Base-by-base conservation (phyloP, 2,329 filamentous ascomycete species). In the Paradendryphiella salina region DNA sequence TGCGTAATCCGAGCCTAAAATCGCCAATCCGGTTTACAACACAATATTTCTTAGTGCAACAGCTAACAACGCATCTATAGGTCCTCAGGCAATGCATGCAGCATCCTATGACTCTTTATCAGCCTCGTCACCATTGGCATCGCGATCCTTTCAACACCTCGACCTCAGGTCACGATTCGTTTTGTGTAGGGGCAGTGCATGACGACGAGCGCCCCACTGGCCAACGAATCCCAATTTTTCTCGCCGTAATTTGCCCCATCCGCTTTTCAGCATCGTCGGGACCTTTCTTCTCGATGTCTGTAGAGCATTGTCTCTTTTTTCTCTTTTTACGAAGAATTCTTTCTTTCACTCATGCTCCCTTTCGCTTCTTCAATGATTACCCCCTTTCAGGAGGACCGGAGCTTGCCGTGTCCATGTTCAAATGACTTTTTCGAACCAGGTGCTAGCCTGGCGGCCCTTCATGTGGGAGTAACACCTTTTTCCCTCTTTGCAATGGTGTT, bases 41-140 rank as follows among this genome's bases (percentile, higher is more conserved):
- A 28, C 21, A 40, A 26, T 5, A 14, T 14, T 40, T 13, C 29
- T 33, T 21, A 6, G 23, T 14, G 9, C 14, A 48, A 15, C 17
- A 35, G 46, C 55, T 65, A 42, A 62, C 51, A 31, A 37, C 18
- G 20, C 6, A 17, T 49, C 28, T 17, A 38, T 36, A 72, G 69
- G 67, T 64, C 64, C 13, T 63, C 65, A 14, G 65, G 69, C 40
- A 69, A 59, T 37, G 50, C 65, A 23, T 72, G 69, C 54, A 69
- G 59, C 36, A 70, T 72, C 59, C 59, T 72, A 34, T 72, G 67
- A 72, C 69, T 71, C 46, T 38, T 59, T 33, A 57, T 62, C 21
- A 54, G 54, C 35, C 47, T 67, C 29, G 32, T 70, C 32, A 47
- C 63, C 23, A 50, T 71, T 23, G 50, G 55, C 43, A 36, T 66